Base-by-base conservation (phyloP, 768 basidiomycete genomes). In the Lanmaoa pseudosensibilis region DNA sequence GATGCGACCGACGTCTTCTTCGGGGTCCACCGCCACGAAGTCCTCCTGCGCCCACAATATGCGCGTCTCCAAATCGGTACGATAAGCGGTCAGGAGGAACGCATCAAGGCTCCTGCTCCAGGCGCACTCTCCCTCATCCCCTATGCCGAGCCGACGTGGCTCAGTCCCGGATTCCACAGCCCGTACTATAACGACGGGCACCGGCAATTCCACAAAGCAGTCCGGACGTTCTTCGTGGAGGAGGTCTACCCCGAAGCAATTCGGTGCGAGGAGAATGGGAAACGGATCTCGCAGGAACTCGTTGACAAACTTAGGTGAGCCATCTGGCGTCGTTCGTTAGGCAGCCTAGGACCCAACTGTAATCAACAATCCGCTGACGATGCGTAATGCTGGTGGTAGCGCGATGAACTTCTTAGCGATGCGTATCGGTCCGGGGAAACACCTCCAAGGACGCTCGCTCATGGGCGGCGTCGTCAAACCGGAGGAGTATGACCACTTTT, bases 401-500 rank as follows among this genome's bases (percentile, higher is more conserved):
- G 86, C 87, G 62, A 73, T 79, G 50, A 78, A 84, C 60, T 60
- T 88, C 47, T 80, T 85, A 56, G 81, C 84, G 15, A 88, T 88
- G 87, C 77, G 86, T 15, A 72, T 86, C 53, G 88, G 87, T 19
- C 87, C 87, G 0, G 94, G 93, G 27, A 90, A 90, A 70, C 94
- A 97, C 65, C 78, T 98, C 23, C 81, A 90, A 69, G 95, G 95
- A 8, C 78, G 84, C 21, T 82, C 78, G 33, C 76, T 98, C 25
- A 87, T 94, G 80, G 84, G 82, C 50, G 95, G 93, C 4, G 66
- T 87, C 25, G 86, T 95, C 40, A 83, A 83, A 60, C 87, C 92
- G 7, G 92, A 95, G 67, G 83, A 88, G 56, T 98, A 90, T 64
- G 92, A 97, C 71, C 94, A 95, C 67, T 98, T 98, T 80, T 88